Evolutionary conservation across 2,329 filamentous ascomycete species (phyloP), one percentile per base, ranked within the genome.

Genomic region (Paradendryphiella salina): DNA sequence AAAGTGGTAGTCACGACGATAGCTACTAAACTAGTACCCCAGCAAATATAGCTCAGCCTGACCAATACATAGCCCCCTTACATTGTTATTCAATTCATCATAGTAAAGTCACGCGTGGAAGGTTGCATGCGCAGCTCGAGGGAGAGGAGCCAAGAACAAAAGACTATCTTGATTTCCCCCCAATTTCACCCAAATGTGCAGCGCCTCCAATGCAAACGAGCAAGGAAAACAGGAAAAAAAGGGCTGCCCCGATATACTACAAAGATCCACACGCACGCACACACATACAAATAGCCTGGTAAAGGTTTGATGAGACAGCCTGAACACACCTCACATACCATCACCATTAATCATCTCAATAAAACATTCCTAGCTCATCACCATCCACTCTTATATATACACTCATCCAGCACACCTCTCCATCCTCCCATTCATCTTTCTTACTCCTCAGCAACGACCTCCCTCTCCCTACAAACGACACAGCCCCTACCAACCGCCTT

Each of bases 401-500:
- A 40, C 14, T 23, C 10, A 9, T 33, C 31, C 7, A 8, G n/a
- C 31, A 14, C 14, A 2, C 15, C 13, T 15, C 14, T 15, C 31
- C 14, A 2, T 5, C 31, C 14, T 41, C 26, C 28, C 28, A 14
- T 9, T 10, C 11, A 5, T 4, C 14, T 10, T 9, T 23, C 23
- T 38, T 44, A 56, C 32, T 60, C 56, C 17, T 63, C 58, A 8
- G 40, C 46, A 23, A 58, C 51, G 15, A 63, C 46, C 67, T 75
- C 50, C 42, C 61, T 54, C 50, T 64, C 67, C 11, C 64, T 57
- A 53, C 65, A 70, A 23, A 71, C 63, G n/a, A 78, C 67, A 56
- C 69, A 70, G 0, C 69, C 65, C n/a, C 58, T 75, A 38, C 77
- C 77, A 6, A 80, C 84, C 93, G 91, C 73, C 88, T 96, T 69